phyloP scores from a whole-genome alignment of 1,284 basidiomycete genomes.

The Rhodotorula sp. region DNA sequence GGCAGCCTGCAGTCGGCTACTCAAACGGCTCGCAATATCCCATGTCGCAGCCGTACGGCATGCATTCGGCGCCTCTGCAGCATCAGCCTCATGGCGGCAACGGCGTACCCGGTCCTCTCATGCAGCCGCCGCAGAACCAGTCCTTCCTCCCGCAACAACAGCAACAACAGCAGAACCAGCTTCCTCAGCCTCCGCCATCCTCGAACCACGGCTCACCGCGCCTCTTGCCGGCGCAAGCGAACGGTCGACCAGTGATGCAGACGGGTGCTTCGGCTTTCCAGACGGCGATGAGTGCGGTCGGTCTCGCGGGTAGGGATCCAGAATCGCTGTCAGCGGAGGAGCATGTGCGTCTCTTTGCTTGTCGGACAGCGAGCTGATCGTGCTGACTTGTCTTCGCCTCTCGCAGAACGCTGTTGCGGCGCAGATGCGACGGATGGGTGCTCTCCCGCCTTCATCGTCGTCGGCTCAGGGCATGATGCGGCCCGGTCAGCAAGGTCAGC shows the following conservation, averaged over 20 bases:
- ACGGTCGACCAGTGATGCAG: neutral
- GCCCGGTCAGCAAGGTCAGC: conserved; percentile 4
- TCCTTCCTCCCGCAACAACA: neutral
- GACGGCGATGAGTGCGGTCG: conserved; percentile 31
- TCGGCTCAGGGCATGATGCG: conserved; percentile 8
- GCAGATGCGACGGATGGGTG: conserved; percentile 33
- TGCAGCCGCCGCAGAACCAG: neutral
- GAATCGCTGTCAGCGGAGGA: conserved; percentile 31
- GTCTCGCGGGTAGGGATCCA: conserved; percentile 30
- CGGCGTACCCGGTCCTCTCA: conserved; percentile 7
- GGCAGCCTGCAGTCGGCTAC: neutral
- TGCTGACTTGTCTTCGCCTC: neutral
- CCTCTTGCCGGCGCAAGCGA: neutral
- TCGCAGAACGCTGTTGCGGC: conserved; percentile 26
- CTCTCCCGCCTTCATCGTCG: conserved; percentile 16
- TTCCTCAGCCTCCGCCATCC: neutral
- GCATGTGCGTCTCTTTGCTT: conserved; percentile 15
- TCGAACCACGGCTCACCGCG: conserved; percentile 2
- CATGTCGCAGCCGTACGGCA: too few species aligned
- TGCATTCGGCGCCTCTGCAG: too few species aligned
- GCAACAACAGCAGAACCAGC: conserved; percentile 6
- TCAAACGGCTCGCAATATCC: too few species aligned
- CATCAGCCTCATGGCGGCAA: neutral
- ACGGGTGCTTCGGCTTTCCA: neutral
- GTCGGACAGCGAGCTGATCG: neutral